Percentiles rank a stretch among this genome's conserved stretches.
These are phyloP conservation scores for Lodderomyces beijingensis DNA, from an alignment of 1,139 yeast genomes.

Conservation along the genomic window DNA sequence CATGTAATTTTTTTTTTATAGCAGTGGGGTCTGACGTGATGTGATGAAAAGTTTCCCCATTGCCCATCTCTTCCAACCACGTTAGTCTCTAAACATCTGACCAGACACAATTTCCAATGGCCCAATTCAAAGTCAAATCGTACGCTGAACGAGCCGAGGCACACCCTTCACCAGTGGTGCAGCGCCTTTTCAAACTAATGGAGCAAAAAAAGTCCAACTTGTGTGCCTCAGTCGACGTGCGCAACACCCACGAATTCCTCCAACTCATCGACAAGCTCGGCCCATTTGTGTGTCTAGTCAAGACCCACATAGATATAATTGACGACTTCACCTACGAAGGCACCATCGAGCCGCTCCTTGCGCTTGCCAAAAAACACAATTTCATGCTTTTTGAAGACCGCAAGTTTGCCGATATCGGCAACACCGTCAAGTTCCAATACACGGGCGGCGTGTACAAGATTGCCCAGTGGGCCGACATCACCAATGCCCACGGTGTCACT, in stretches of 20 bases:
- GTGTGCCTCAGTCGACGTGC: slow-evolving; percentile 95
- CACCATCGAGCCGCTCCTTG: slow-evolving; percentile 71
- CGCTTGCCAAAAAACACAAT: slow-evolving; percentile 68
- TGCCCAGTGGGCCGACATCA: slow-evolving; percentile 93
- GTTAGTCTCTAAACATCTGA: too few relatives aligned
- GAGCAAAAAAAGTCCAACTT: slow-evolving; percentile 78
- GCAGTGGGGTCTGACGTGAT: too few relatives aligned
- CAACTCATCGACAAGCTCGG: slow-evolving; percentile 73
- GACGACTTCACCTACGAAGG: slow-evolving; percentile 82
- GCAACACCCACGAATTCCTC: slow-evolving; percentile 71
- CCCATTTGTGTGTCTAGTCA: slow-evolving; percentile 85
- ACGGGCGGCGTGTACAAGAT: slow-evolving; percentile 85
- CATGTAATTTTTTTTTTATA: too few relatives aligned
- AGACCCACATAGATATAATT: slow-evolving; percentile 91
- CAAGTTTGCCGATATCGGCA: slow-evolving; percentile 98
- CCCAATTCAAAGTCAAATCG: too few relatives aligned
- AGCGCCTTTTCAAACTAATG: slow-evolving; percentile 69
- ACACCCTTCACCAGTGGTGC: slow-evolving; percentile 78
- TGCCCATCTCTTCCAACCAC: too few relatives aligned
- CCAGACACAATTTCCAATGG: too few relatives aligned
- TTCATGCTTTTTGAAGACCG: slow-evolving; percentile 93
- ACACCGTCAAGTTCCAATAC: slow-evolving; percentile 92
- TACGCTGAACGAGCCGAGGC: slow-evolving; percentile 66
- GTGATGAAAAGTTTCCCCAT: too few relatives aligned
- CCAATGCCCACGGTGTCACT: slow-evolving; percentile 97